A percentile compares a stretch with the other conserved stretches of the same genome.
phyloP scores from a whole-genome alignment of 73 alveolate genomes.

The Paramecium pentaurelia region DNA sequence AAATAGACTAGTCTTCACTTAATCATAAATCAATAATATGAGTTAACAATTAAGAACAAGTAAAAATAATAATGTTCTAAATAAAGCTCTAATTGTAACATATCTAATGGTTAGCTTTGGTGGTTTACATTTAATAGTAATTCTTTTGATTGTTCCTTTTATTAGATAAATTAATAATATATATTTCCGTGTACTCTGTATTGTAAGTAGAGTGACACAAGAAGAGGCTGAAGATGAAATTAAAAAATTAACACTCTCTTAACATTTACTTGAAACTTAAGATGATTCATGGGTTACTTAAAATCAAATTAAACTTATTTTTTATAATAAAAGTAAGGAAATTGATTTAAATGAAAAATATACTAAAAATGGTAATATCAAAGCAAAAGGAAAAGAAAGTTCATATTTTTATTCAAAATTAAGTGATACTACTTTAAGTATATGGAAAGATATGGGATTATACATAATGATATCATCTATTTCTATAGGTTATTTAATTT shows the following conservation, averaged over 20 bases:
- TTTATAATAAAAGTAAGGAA: conserved; percentile 14
- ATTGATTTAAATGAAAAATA: background rate
- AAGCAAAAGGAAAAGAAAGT: conserved; percentile 18
- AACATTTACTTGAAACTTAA: background rate
- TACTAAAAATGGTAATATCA: background rate
- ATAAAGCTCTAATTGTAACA: background rate
- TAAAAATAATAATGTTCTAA: background rate
- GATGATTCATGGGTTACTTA: conserved; percentile 42
- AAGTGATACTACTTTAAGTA: background rate
- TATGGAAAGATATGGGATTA: conserved; percentile 37
- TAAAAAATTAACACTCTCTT: background rate
- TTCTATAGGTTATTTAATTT: conserved; percentile 23
- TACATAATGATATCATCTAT: conserved; percentile 22
- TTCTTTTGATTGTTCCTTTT: conserved; percentile 8
- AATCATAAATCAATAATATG: background rate
- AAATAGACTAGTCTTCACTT: background rate
- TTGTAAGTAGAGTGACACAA: background rate
- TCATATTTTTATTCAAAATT: background rate
- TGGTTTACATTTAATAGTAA: background rate
- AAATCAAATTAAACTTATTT: background rate
- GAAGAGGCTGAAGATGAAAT: conserved; percentile 49
- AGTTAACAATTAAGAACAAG: background rate
- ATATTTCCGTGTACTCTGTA: background rate
- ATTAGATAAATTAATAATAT: conserved; percentile 17
- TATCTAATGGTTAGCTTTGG: background rate